A percentile compares a stretch with the other conserved stretches of the same genome.
Evolutionary conservation across 495 filamentous ascomycete species (phyloP).

Genomic region (Lophium mytilinum): DNA sequence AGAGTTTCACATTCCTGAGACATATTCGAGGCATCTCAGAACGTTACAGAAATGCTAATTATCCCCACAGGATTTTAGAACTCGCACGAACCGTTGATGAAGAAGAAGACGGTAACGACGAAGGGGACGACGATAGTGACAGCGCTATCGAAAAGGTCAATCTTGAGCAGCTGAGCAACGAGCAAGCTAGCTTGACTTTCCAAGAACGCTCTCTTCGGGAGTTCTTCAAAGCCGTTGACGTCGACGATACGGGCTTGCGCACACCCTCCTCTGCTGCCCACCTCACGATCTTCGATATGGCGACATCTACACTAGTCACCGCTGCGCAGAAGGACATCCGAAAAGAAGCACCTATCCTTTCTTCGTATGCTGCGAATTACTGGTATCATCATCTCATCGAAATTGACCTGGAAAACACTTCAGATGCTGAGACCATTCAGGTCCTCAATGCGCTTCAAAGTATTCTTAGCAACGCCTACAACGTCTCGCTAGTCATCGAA

Average conservation of each 20-base stretch:
- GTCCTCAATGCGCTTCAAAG: not conserved
- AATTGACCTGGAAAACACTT: constrained; percentile 2
- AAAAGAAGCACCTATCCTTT: constrained; percentile 1
- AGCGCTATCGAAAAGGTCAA: constrained; percentile 5
- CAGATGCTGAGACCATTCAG: not conserved
- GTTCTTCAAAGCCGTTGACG: constrained; percentile 15
- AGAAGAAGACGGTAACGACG: constrained; percentile 5
- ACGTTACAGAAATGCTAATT: not conserved
- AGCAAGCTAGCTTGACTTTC: constrained; percentile 12
- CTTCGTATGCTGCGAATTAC: constrained; percentile 6
- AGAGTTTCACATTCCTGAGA: too few species aligned
- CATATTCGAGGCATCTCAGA: too few species aligned
- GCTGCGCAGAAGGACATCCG: not conserved
- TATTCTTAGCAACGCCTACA: constrained; percentile 1
- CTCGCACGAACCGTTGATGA: constrained; percentile 7
- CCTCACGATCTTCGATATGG: constrained; percentile 10
- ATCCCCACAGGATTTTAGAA: constrained; percentile 2
- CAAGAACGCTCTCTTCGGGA: constrained; percentile 24
- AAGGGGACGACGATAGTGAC: constrained; percentile 9
- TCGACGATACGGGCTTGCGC: constrained; percentile 9
- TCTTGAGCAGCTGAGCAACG: constrained; percentile 6
- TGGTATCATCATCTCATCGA: constrained; percentile 13
- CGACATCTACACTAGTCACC: not conserved
- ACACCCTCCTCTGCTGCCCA: constrained; percentile 6
- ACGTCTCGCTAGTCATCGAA: not conserved